A percentile compares a stretch with the other conserved stretches of the same genome.
phyloP scores from a whole-genome alignment of 2,329 filamentous ascomycete genomes.

The Tolypocladium sp. region DNA sequence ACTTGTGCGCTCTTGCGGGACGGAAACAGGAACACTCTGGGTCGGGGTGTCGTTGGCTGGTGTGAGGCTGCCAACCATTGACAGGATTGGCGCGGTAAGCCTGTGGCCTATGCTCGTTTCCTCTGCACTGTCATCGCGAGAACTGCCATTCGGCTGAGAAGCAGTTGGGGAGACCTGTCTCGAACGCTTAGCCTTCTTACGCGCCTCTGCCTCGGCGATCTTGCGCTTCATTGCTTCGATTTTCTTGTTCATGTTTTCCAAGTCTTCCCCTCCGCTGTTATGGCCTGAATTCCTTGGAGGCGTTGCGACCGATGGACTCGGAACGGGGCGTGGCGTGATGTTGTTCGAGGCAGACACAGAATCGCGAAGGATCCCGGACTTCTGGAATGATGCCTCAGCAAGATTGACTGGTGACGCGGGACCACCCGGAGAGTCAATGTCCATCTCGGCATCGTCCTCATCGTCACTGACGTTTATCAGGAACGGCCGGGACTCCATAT shows the following conservation, averaged over 20 bases:
- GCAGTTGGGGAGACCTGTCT: slow-evolving; percentile 19
- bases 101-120: not conserved
- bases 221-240: slow-evolving; percentile 52
- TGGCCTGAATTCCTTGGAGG: slow-evolving; percentile 24
- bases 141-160: slow-evolving; percentile 14
- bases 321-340: slow-evolving; percentile 25
- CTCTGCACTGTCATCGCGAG: slow-evolving; percentile 16
- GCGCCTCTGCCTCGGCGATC: slow-evolving; percentile 51
- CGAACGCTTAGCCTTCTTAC: slow-evolving; percentile 33
- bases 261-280: slow-evolving; percentile 27
- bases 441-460: slow-evolving; percentile 59
- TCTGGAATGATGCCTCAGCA: slow-evolving; percentile 20
- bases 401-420: slow-evolving; percentile 24
- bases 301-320: slow-evolving; percentile 30
- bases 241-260: slow-evolving; percentile 43
- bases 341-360: slow-evolving; percentile 35
- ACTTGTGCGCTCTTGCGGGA: not conserved
- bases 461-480: slow-evolving; percentile 81
- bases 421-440: slow-evolving; percentile 47
- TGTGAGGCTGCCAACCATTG: not conserved
- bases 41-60: not conserved
- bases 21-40: not conserved
- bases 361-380: slow-evolving; percentile 30
- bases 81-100: not conserved
- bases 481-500: slow-evolving; percentile 50